phyloP scores from a whole-genome alignment of 2,329 filamentous ascomycete species.

The Botrytis deweyae region DNA sequence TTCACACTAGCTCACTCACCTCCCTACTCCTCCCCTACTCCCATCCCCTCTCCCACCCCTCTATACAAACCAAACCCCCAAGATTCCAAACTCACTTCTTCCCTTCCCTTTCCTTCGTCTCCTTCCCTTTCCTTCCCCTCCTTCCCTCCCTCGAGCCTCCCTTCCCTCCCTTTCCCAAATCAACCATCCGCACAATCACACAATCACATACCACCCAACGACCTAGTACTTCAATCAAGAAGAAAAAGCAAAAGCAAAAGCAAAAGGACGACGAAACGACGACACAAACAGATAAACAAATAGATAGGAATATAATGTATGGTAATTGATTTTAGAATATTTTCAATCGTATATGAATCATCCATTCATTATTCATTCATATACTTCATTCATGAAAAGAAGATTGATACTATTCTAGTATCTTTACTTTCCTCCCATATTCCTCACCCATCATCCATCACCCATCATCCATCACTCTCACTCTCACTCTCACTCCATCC shows the following conservation, averaged over 20 bases:
- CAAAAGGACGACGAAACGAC: too few species aligned
- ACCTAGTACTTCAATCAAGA: not conserved
- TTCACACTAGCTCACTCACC: too few species aligned
- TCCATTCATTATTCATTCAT: not conserved
- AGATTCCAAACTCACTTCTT: not conserved
- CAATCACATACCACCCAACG: not conserved
- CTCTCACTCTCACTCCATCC: not conserved
- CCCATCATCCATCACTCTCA: not conserved
- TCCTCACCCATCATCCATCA: not conserved
- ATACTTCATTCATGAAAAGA: not conserved
- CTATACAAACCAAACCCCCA: too few species aligned
- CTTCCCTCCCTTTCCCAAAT: too few species aligned
- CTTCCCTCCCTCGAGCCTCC: too few species aligned
- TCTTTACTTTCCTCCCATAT: not conserved
- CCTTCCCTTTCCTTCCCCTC: too few species aligned
- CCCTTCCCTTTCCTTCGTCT: not conserved
- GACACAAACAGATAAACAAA: not conserved
- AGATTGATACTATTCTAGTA: constrained; percentile 16
- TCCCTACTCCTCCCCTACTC: too few species aligned
- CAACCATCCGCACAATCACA: not conserved
- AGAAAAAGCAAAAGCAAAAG: not conserved
- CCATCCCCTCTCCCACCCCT: too few species aligned
- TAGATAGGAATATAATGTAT: not conserved
- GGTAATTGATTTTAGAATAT: not conserved
- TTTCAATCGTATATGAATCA: not conserved